phyloP scores from a whole-genome alignment of 148 eudicot species.

The Rhododendron ferrugineum region DNA sequence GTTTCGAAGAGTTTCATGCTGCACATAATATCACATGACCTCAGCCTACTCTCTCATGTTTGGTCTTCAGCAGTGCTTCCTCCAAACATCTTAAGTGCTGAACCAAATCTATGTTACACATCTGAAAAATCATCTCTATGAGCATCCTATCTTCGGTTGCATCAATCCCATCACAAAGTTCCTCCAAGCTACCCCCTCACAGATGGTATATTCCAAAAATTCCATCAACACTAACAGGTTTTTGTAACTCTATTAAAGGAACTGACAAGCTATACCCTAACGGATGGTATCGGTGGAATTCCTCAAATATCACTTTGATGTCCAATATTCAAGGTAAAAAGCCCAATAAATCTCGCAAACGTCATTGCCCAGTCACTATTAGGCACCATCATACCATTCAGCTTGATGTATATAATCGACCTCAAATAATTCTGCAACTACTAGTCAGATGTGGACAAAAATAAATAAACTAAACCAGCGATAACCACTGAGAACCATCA shows the following conservation, averaged over 20 bases:
- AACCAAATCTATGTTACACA: not conserved
- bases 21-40: not conserved
- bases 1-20: not conserved
- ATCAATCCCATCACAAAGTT: not conserved
- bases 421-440: not conserved
- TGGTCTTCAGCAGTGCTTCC: not conserved
- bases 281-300: not conserved
- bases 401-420: not conserved
- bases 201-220: not conserved
- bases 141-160: not conserved
- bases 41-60: not conserved
- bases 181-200: not conserved
- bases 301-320: not conserved
- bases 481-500: slow-evolving; percentile 2
- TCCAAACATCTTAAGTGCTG: too few relatives aligned
- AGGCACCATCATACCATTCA: not conserved
- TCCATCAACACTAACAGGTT: not conserved
- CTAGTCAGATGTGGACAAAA: not conserved
- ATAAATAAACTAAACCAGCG: not conserved
- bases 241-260: not conserved
- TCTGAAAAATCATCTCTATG: not conserved
- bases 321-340: not conserved
- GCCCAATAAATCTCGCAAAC: not conserved
- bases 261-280: not conserved
- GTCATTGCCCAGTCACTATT: not conserved